Percentiles rank a stretch among this genome's conserved stretches.
phyloP scores from a whole-genome alignment of 352 stramenopile species.

The Globisporangium takayamanum region DNA sequence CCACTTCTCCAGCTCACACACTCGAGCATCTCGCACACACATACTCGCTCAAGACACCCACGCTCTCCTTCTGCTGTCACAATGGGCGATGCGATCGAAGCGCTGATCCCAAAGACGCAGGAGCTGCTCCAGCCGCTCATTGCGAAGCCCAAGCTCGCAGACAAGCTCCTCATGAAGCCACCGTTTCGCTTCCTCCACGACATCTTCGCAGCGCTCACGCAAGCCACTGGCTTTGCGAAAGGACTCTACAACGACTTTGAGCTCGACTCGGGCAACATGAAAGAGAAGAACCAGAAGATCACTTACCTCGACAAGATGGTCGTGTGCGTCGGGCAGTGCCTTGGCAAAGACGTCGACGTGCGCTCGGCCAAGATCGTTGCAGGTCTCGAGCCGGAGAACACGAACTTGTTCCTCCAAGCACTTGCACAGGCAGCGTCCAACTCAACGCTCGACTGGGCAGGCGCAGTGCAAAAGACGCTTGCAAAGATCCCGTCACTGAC shows the following conservation, averaged over 20 bases:
- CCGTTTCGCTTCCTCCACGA: conserved; percentile 89
- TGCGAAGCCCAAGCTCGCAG: conserved; percentile 90
- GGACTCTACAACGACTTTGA: too few species aligned
- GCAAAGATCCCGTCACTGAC: conserved; percentile 58
- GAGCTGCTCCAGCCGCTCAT: conserved; percentile 87
- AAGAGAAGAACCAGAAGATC: conserved; percentile 84
- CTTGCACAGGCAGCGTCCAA: conserved; percentile 55
- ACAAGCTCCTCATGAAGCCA: conserved; percentile 94
- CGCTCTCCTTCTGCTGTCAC: too few species aligned
- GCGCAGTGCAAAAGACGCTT: conserved; percentile 56
- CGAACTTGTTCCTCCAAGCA: conserved; percentile 71
- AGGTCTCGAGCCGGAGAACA: conserved; percentile 79
- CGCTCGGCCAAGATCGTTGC: conserved; percentile 83
- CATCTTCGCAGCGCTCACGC: too few species aligned
- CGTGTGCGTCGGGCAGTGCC: conserved; percentile 53
- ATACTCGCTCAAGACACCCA: not conserved
- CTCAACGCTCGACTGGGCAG: conserved; percentile 54
- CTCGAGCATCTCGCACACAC: not conserved
- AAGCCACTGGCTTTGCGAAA: too few species aligned
- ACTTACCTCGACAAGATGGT: conserved; percentile 87
- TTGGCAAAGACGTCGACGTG: conserved; percentile 66
- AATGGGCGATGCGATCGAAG: conserved; percentile 58
- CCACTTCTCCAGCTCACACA: not conserved
- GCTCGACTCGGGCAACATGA: conserved; percentile 49
- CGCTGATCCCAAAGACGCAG: conserved; percentile 73